Evolutionary conservation across 202 grass and related monocot genomes (phyloP).

Genomic region (Setaria viridis): DNA sequence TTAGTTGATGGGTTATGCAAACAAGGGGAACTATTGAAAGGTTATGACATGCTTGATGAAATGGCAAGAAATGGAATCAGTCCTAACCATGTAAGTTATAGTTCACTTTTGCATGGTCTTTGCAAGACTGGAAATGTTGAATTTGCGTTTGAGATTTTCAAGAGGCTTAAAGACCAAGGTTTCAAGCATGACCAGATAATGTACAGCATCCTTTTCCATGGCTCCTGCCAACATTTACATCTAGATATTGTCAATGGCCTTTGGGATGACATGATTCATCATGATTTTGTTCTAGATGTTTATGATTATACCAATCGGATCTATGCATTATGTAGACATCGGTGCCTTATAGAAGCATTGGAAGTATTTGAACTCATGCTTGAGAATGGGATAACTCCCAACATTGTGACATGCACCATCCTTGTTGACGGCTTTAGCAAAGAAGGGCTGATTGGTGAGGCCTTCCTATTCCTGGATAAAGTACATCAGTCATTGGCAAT

Average conservation of each 20-base stretch:
- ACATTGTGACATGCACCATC: conserved; percentile 77
- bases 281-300: conserved; percentile 66
- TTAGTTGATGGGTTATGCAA: conserved; percentile 77
- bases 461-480: conserved; percentile 69
- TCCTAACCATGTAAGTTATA: conserved; percentile 67
- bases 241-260: conserved; percentile 53
- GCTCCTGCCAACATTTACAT: conserved; percentile 68
- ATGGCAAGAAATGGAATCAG: conserved; percentile 67
- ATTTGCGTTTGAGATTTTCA: conserved; percentile 58
- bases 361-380: conserved; percentile 72
- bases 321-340: conserved; percentile 73
- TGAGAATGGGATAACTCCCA: conserved; percentile 63
- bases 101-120: conserved; percentile 72
- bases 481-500: conserved; percentile 53
- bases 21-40: conserved; percentile 60
- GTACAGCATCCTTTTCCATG: conserved; percentile 86
- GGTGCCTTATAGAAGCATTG: conserved; percentile 61
- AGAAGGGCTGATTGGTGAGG: conserved; percentile 57
- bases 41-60: conserved; percentile 53
- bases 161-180: conserved; percentile 55
- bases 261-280: conserved; percentile 75
- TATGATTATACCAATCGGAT: conserved; percentile 78
- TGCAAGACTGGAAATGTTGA: conserved; percentile 66
- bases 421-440: conserved; percentile 67
- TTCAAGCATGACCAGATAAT: conserved; percentile 60